A percentile compares a stretch with the other conserved stretches of the same genome.
Evolutionary conservation across 176 grass and related monocot genomes (phyloP).

Genomic region (Oryza brachyantha): DNA sequence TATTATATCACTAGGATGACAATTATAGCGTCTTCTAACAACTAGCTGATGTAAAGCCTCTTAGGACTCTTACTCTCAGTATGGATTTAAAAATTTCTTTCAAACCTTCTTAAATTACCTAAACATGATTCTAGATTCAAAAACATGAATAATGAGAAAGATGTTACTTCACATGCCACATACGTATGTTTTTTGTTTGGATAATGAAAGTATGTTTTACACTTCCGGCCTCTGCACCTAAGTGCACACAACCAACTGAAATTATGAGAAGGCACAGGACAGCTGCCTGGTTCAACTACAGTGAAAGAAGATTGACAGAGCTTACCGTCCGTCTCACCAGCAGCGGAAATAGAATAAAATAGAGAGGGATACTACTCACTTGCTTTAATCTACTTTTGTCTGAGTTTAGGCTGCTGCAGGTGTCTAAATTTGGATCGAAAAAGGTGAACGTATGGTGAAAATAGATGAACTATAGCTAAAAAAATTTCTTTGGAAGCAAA

Average conservation of each 20-base stretch:
- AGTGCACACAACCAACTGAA: neutral
- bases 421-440: too few species aligned
- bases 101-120: neutral
- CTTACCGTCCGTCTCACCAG: neutral
- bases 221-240: neutral
- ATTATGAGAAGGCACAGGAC: neutral
- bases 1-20: neutral
- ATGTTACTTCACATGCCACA: neutral
- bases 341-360: too few species aligned
- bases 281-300: neutral
- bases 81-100: neutral
- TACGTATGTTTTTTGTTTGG: neutral
- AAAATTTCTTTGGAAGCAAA: neutral
- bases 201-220: neutral
- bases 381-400: too few species aligned
- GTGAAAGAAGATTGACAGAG: neutral
- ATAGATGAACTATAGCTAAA: too few species aligned
- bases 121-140: neutral
- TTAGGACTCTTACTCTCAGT: neutral
- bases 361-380: too few species aligned
- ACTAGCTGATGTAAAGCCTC: neutral
- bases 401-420: too few species aligned
- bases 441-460: too few species aligned
- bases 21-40: neutral
- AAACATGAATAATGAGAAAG: neutral